Evolutionary conservation across 2,329 filamentous ascomycete genomes (phyloP), one percentile per base, ranked within the genome.

Genomic region (Epichloe glyceriae): DNA sequence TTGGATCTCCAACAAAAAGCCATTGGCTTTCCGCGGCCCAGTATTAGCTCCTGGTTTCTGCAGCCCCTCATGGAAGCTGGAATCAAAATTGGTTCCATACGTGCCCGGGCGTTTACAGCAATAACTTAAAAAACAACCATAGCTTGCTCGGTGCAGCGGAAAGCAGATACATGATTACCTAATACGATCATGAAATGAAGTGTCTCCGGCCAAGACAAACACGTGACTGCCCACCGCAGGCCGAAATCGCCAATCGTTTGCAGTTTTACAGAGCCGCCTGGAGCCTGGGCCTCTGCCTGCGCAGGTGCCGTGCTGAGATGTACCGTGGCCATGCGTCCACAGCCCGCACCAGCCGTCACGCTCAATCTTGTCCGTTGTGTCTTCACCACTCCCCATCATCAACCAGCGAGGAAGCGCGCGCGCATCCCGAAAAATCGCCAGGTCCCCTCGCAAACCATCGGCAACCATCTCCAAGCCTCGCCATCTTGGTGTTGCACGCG

Each of bases 401-500:
- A 69, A 67, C 61, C 61, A 69, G 70, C 68, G 67, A 74, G 70
- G 54, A 52, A 57, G 56, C 52, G 53, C 65, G 73, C 75, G 75
- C 76, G 75, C 75, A 79, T 79, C 74, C 61, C 68, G 73, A 77
- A 76, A 76, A 74, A 76, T 77, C 75, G 71, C 74, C 73, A 73
- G 70, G 74, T 73, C 73, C 68, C 72, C 71, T 73, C 71, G 71
- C 72, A 73, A 74, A 73, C 67, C 75, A 79, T 79, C 75, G 68
- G 73, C 68, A 69, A 65, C 71, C 74, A 78, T 79, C 75, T 68
- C 66, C 67, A 73, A 69, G 72, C 66, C 65, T 69, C 69, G 69
- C 70, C 67, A 71, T 70, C 69, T 70, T 70, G 68, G 67, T 69
- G 70, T 73, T 70, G 69, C 70, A 75, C 75, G 73, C 76, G 70